phyloP scores from a whole-genome alignment of 2,329 filamentous ascomycete genomes.

The Aciculosporium take region DNA sequence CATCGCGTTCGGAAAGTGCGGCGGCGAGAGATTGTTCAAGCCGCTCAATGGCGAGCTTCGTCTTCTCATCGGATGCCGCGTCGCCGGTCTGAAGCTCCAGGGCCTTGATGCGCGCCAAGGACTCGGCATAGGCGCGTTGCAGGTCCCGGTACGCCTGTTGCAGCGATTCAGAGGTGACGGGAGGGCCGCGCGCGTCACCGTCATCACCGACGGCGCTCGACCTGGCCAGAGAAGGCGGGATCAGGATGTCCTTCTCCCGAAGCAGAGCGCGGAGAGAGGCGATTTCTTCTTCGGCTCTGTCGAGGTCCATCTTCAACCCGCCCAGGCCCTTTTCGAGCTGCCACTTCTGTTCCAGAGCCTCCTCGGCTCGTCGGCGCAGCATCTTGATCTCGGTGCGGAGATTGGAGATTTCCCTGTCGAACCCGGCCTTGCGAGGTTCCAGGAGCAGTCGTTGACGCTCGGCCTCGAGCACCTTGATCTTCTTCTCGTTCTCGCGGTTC shows the following conservation, averaged over 20 bases:
- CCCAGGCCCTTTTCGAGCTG: conserved; percentile 82
- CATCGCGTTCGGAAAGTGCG: conserved; percentile 57
- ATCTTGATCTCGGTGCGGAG: conserved; percentile 74
- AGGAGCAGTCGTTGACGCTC: conserved; percentile 64
- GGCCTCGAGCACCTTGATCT: conserved; percentile 58
- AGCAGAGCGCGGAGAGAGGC: conserved; percentile 65
- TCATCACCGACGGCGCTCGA: conserved; percentile 21
- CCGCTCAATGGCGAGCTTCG: conserved; percentile 45
- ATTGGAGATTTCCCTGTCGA: conserved; percentile 67
- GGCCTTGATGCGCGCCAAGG: conserved; percentile 50
- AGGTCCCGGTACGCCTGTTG: conserved; percentile 62
- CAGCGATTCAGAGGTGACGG: conserved; percentile 56
- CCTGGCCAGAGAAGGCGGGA: conserved; percentile 45
- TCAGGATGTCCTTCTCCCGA: conserved; percentile 67
- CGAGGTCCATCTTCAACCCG: conserved; percentile 89
- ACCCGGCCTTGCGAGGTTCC: conserved; percentile 58
- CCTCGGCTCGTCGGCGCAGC: conserved; percentile 75
- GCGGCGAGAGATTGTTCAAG: conserved; percentile 55
- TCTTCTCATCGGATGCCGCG: conserved; percentile 37
- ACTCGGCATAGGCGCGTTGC: conserved; percentile 54
- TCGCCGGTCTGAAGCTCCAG: conserved; percentile 37
- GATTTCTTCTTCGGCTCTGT: conserved; percentile 89
- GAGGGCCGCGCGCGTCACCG: conserved; percentile 17
- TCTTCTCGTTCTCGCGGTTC: conserved; percentile 70
- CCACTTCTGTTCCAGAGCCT: conserved; percentile 91